Evolutionary conservation across 139 green algal genomes (phyloP).

Genomic region (Coelastrella sp.): DNA sequence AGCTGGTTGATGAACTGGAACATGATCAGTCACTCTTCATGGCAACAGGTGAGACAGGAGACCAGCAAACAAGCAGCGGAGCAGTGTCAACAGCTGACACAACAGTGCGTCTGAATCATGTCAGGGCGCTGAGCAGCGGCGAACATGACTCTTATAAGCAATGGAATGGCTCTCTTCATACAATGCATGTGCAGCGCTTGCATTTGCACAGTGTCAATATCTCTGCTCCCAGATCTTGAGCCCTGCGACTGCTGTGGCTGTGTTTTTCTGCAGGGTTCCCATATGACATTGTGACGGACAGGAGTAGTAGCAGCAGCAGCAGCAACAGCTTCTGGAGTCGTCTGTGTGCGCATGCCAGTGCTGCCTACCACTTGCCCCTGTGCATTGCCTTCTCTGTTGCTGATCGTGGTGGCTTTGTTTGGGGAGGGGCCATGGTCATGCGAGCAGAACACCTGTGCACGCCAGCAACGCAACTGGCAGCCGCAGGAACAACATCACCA

Average conservation of each 20-base stretch:
- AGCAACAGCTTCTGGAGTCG: conserved; percentile 4
- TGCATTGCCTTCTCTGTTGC: conserved; percentile 82
- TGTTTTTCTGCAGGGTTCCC: conserved; percentile 80
- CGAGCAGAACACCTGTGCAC: conserved; percentile 58
- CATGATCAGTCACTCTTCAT: conserved; percentile 73
- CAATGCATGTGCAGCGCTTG: too few relatives aligned
- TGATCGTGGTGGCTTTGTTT: conserved; percentile 80
- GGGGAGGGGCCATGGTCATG: conserved; percentile 94
- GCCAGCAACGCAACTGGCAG: background rate
- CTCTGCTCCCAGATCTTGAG: too few relatives aligned
- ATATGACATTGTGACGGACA: conserved; percentile 80
- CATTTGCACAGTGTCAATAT: too few relatives aligned
- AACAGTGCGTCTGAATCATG: too few relatives aligned
- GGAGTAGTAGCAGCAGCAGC: conserved; percentile 3
- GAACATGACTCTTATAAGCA: too few relatives aligned
- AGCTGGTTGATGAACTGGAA: conserved; percentile 78
- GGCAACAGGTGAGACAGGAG: conserved; percentile 69
- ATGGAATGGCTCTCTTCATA: too few relatives aligned
- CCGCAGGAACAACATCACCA: background rate
- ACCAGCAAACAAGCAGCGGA: too few relatives aligned
- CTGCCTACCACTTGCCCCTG: conserved; percentile 87
- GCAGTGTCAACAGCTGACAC: too few relatives aligned
- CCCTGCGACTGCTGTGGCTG: background rate
- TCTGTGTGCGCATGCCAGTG: conserved; percentile 67
- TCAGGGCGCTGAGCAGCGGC: too few relatives aligned